Base-by-base conservation (phyloP, 129 eudicot genomes). In the Helichrysum umbraculigerum region DNA sequence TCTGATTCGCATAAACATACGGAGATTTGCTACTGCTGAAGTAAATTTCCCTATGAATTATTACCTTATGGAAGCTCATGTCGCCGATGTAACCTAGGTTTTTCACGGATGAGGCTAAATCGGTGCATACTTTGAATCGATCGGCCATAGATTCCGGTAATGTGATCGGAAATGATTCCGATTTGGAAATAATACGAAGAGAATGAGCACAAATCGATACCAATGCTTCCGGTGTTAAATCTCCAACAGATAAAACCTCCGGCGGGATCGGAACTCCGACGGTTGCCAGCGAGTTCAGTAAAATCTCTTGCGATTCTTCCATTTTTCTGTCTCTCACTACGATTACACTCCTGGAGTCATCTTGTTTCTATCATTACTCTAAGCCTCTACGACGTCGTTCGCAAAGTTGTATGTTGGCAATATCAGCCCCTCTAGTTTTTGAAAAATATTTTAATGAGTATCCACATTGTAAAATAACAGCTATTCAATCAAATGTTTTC, bases 51-150 rank as follows among this genome's bases (percentile, higher is more conserved):
- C 52, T 44, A 44, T 14, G 4, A 44, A 44, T 44, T 44, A 14
- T 12, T 78, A 87, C 96, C 92, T 87, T 87, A 71, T 81, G 90
- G 77, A 89, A 89, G 87, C 83, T 87, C 44, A 89, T 66, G 58
- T 87, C 88, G 19, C 85, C 87, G 66, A 76, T 70, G 83, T 77
- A 87, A 19, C 92, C 92, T 52, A 87, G 81, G 50, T 73, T 51
- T 65, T 78, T 76, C 67, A 89, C 42, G 21, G 89, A 81, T 29
- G 91, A 80, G 56, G 96, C 86, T 37, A 89, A 84, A 75, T 87
- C 85, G 41, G 96, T 68, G 76, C 92, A 87, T 65, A 81, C 15
- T 47, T 77, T 85, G 85, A 81, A 82, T 14, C 96, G 89, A 41
- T 85, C 90, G 17, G 90, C 83, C 85, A 81, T 78, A 3, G 88